Conservation (phyloP, 75 land plant species). For the Picea sitchensis region DNA sequence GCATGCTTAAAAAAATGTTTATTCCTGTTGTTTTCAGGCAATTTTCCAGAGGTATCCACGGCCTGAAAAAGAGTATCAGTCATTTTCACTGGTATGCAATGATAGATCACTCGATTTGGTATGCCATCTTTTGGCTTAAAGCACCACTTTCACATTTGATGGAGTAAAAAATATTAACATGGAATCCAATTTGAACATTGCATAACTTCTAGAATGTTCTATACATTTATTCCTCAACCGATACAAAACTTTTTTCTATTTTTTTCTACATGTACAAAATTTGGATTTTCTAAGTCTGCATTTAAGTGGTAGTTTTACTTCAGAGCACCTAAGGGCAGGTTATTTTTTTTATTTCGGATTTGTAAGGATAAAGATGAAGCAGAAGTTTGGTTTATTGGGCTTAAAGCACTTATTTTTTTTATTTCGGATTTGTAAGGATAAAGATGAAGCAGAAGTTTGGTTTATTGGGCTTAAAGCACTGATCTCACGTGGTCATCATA, state of each 20-base stretch:
- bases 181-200: background rate
- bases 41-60: constrained; percentile 94
- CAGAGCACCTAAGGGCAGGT: background rate
- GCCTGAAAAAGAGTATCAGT: constrained; percentile 97
- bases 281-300: background rate
- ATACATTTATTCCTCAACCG: background rate
- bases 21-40: constrained; percentile 47
- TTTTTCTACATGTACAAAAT: background rate
- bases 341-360: constrained; percentile 45
- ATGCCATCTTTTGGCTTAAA: constrained; percentile 15
- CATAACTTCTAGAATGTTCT: background rate
- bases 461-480: constrained; percentile 88
- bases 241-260: background rate
- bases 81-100: constrained; percentile 86
- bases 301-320: background rate
- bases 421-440: constrained; percentile 93
- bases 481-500: constrained; percentile 70
- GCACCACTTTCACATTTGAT: background rate
- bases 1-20: background rate
- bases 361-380: constrained; percentile 99
- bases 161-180: background rate
- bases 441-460: constrained; percentile 99
- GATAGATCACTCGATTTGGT: constrained; percentile 91
- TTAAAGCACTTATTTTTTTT: constrained; percentile 49
- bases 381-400: constrained; percentile 96